phyloP scores from a whole-genome alignment of 768 basidiomycete species.

The Cystofilobasidium capitatum region DNA sequence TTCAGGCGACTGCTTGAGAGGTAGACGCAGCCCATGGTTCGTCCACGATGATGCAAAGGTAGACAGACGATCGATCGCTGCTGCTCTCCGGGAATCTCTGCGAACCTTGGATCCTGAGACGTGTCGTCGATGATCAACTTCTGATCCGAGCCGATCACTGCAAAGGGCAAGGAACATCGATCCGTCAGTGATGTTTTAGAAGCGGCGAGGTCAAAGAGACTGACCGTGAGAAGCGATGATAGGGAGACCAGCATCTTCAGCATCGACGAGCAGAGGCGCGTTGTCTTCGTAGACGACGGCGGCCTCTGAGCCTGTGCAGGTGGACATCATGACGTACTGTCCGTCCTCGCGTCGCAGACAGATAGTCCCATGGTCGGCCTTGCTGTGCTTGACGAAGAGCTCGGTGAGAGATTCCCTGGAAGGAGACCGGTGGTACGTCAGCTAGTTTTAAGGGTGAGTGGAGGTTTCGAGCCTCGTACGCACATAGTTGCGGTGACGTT shows the following conservation, averaged over 20 bases:
- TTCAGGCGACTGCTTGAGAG: constrained; percentile 2
- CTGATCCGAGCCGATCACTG: background rate
- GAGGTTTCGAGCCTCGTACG: too few relatives aligned
- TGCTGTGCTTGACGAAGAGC: constrained; percentile 49
- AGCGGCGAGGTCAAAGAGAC: background rate
- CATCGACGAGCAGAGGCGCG: background rate
- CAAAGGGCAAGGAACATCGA: too few relatives aligned
- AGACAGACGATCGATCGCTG: constrained; percentile 15
- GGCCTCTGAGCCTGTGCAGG: constrained; percentile 51
- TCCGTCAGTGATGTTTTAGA: background rate
- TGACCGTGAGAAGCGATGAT: background rate
- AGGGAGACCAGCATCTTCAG: background rate
- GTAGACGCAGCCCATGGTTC: constrained; percentile 12
- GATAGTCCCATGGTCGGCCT: constrained; percentile 58
- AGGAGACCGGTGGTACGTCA: too few relatives aligned
- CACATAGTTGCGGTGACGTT: constrained; percentile 43
- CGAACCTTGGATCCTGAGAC: background rate
- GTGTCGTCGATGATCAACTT: background rate
- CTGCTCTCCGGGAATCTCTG: background rate
- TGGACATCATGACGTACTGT: constrained; percentile 61
- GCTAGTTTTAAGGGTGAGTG: too few relatives aligned
- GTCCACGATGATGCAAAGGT: constrained; percentile 10
- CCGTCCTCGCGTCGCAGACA: constrained; percentile 61
- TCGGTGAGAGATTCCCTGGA: constrained; percentile 55
- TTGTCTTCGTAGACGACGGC: constrained; percentile 62